Conservation (phyloP, 305 asterid species). For the Fraxinus ornus region DNA sequence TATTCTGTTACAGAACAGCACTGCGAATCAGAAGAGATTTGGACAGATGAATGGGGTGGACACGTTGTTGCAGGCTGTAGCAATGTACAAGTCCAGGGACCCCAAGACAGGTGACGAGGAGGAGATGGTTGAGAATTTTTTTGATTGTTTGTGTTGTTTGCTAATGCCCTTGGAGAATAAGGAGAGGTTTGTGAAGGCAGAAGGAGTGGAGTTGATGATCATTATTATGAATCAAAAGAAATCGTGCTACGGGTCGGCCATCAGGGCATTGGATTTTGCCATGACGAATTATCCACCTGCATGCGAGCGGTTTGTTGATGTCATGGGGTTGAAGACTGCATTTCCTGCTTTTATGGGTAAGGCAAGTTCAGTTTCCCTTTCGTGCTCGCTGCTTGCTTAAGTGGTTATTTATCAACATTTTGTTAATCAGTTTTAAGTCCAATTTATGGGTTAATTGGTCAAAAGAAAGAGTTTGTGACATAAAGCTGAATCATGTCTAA, state of each 20-base stretch:
- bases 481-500: neutral
- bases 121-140: conserved; percentile 96
- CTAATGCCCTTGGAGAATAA: conserved; percentile 97
- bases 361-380: conserved; percentile 72
- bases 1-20: conserved; percentile 79
- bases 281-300: conserved; percentile 97
- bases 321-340: conserved; percentile 93
- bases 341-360: conserved; percentile 99
- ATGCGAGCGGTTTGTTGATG: conserved; percentile 95
- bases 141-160: conserved; percentile 85
- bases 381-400: neutral
- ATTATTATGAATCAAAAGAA: conserved; percentile 98
- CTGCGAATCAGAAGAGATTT: conserved; percentile 75
- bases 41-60: conserved; percentile 98
- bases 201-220: conserved; percentile 97
- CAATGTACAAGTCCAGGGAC: conserved; percentile 87
- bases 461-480: neutral
- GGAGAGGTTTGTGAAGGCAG: conserved; percentile 94
- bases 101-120: conserved; percentile 92
- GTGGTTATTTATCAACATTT: neutral
- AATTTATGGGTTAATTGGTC: neutral
- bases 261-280: conserved; percentile 85
- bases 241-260: conserved; percentile 85
- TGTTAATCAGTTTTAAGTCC: neutral
- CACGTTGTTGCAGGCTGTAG: conserved; percentile 87